phyloP scores from a whole-genome alignment of 306 rosid species.

The Casuarina cunninghamiana region DNA sequence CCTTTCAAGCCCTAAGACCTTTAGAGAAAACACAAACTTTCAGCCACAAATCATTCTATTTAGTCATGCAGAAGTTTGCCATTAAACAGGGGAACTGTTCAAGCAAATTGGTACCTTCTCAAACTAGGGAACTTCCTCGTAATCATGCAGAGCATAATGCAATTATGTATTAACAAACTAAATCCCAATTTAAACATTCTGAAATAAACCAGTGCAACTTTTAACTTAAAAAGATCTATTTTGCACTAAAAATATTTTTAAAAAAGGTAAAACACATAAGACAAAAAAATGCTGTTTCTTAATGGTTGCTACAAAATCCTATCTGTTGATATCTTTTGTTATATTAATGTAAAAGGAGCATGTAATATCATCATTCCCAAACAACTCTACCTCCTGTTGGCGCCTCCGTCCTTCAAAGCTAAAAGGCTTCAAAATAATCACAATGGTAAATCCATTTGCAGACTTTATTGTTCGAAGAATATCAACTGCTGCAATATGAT shows the following conservation, averaged over 20 bases:
- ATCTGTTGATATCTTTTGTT: conserved; percentile 15
- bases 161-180: not conserved
- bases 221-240: not conserved
- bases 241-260: not conserved
- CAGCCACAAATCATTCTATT: too few relatives aligned
- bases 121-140: not conserved
- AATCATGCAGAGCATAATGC: not conserved
- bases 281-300: not conserved
- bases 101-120: not conserved
- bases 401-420: conserved; percentile 92
- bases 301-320: conserved; percentile 7
- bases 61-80: too few relatives aligned
- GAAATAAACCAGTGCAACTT: not conserved
- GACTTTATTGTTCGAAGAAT: conserved; percentile 67
- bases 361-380: conserved; percentile 8
- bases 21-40: too few relatives aligned
- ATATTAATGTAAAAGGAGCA: not conserved
- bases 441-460: conserved; percentile 63
- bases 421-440: conserved; percentile 82
- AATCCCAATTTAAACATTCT: not conserved
- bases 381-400: conserved; percentile 68
- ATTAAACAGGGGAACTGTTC: too few relatives aligned
- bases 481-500: conserved; percentile 56
- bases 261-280: not conserved
- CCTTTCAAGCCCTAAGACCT: too few relatives aligned